Evolutionary conservation across 1,139 yeast genomes (phyloP).

Genomic region (Spathaspora jeffriesii): DNA sequence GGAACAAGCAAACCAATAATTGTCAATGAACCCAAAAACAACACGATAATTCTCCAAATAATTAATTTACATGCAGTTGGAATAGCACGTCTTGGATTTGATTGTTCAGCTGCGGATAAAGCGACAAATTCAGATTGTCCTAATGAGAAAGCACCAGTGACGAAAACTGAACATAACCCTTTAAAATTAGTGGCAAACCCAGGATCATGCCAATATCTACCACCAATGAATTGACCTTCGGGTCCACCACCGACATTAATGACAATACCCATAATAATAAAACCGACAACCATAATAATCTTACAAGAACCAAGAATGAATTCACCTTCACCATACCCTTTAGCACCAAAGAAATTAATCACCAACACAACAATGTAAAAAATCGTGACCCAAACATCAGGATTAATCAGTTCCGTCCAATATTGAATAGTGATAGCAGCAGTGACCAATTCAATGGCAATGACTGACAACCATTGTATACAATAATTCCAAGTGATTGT

Average conservation of each 20-base stretch:
- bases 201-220: conserved; percentile 47
- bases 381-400: conserved; percentile 43
- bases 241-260: conserved; percentile 43
- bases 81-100: conserved; percentile 40
- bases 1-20: conserved; percentile 47
- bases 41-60: conserved; percentile 36
- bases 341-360: conserved; percentile 41
- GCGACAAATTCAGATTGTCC: conserved; percentile 45
- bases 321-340: conserved; percentile 48
- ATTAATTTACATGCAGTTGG: conserved; percentile 44
- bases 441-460: conserved; percentile 42
- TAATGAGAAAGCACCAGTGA: conserved; percentile 38
- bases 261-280: conserved; percentile 40
- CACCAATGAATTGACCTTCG: conserved; percentile 41
- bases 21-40: conserved; percentile 42
- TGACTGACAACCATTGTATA: conserved; percentile 43
- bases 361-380: conserved; percentile 33
- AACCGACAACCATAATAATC: conserved; percentile 38
- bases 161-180: conserved; percentile 41
- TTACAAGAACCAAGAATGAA: conserved; percentile 38
- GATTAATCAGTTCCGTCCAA: conserved; percentile 32
- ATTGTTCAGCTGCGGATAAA: conserved; percentile 42
- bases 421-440: conserved; percentile 38
- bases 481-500: conserved; percentile 46
- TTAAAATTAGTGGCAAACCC: conserved; percentile 39